phyloP scores from a whole-genome alignment of 148 eudicot species.

The Nyssa sinensis region DNA sequence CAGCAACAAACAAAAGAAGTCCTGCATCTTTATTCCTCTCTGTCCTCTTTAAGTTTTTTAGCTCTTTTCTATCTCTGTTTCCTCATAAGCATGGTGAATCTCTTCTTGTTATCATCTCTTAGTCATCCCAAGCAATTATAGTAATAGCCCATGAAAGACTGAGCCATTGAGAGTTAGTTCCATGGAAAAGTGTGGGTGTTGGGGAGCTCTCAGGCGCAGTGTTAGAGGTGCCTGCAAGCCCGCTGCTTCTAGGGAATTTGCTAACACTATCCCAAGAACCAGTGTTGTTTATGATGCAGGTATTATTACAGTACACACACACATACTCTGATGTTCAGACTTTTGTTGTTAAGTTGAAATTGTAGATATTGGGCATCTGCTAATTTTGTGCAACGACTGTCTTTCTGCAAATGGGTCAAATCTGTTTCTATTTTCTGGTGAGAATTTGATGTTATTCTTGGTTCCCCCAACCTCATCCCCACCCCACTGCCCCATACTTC shows the following conservation, averaged over 20 bases:
- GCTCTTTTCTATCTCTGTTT: conserved; percentile 6
- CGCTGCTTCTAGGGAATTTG: conserved; percentile 50
- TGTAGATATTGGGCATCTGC: not conserved
- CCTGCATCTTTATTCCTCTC: conserved; percentile 8
- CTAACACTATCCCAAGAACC: conserved; percentile 54
- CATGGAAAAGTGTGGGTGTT: conserved; percentile 85
- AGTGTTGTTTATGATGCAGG: conserved; percentile 98
- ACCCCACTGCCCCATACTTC: too few species aligned
- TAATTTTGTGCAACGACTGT: not conserved
- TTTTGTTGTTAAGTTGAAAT: not conserved
- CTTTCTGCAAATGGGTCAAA: not conserved
- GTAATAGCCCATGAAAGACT: conserved; percentile 20
- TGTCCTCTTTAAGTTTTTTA: conserved; percentile 1
- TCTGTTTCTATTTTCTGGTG: conserved; percentile 3
- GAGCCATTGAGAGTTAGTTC: conserved; percentile 1
- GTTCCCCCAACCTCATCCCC: too few species aligned
- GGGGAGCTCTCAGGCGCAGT: conserved; percentile 62
- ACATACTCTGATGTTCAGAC: not conserved
- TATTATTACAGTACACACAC: conserved; percentile 4
- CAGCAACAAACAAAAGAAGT: conserved; percentile 35
- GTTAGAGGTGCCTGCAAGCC: conserved; percentile 47
- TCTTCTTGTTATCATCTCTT: conserved; percentile 3
- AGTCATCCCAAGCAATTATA: conserved; percentile 20
- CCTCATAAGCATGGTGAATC: conserved; percentile 25
- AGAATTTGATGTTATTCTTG: too few species aligned